phyloP scores from a whole-genome alignment of 805 yeast genomes.

The Suhomyces prunicola region DNA sequence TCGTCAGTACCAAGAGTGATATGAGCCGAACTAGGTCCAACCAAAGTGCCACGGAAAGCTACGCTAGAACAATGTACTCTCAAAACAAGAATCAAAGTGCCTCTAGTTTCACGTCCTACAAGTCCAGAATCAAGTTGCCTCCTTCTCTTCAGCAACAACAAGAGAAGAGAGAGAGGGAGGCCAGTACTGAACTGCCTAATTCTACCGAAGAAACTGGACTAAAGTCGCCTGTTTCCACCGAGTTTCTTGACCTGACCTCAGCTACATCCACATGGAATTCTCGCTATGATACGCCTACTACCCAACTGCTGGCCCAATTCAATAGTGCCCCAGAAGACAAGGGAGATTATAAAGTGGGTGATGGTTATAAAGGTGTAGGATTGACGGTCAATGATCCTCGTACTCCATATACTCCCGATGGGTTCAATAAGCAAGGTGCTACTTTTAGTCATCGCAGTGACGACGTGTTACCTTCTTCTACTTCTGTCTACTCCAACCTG shows the following conservation, averaged over 20 bases:
- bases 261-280: conserved; percentile 2
- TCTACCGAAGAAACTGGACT: not conserved
- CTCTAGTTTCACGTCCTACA: conserved; percentile 26
- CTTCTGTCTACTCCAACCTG: not conserved
- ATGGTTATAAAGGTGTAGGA: not conserved
- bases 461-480: not conserved
- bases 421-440: conserved; percentile 7
- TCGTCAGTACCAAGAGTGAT: conserved; percentile 2
- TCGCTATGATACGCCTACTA: conserved; percentile 7
- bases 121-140: conserved; percentile 33
- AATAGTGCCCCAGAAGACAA: not conserved
- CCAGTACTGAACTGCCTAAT: not conserved
- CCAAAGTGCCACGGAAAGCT: conserved; percentile 3
- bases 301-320: conserved; percentile 7
- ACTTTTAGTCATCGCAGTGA: not conserved
- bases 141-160: conserved; percentile 22
- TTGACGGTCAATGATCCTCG: not conserved
- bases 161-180: conserved; percentile 1
- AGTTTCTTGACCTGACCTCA: conserved; percentile 1
- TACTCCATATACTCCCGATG: conserved; percentile 21
- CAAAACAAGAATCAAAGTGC: conserved; percentile 16
- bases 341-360: not conserved
- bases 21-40: conserved; percentile 5
- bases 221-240: conserved; percentile 5
- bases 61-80: conserved; percentile 1